Evolutionary conservation across 1,284 basidiomycete species (phyloP), one percentile per base, ranked within the genome.

Genomic region (Malassezia japonica): DNA sequence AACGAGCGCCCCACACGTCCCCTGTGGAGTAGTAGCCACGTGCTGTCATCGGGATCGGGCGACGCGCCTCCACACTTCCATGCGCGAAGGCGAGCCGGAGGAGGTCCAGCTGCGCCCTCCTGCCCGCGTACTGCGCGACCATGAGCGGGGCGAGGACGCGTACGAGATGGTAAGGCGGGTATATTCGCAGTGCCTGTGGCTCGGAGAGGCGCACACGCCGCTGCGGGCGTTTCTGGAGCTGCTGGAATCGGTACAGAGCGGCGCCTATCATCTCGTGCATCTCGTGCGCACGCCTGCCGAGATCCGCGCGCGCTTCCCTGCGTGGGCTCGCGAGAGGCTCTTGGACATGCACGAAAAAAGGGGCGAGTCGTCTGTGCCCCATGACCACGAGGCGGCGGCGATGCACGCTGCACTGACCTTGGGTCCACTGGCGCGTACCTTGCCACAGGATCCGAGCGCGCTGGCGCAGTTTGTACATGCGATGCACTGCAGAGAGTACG

Each of bases 131-230:
- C 40, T 23, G 28, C 18, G 29, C 20, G 18, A 6, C 4, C 27
- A 41, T 29, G 20, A 24, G 16, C 18, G 27, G 12, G 16, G 3
- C 2, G 6, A 21, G 27, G 38, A 40, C 28, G 38, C 6, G 15
- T 40, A 34, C 33, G 18, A 37, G 25, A 42, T 24, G 15, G 7
- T 50, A 4, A n/a, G 37, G 20, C 20, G 34, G 13, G 29, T 40
- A 18, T 27, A 23, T 20, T 29, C 27, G 9, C 42, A 44, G 15
- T 44, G 42, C 21, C 40, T 54, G 12, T 54, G 51, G 51, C 35
- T 54, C 12, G 51, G 51, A 4, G 51, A 54, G 31, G 51, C 46
- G 6, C 51, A 54, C 39, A 48, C 51, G 29, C 51, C 51, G 20
- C 47, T 54, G 12, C 12, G 6, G 1, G 23, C 31, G 23, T 41